A percentile compares a stretch with the other conserved stretches of the same genome.
Conservation (phyloP, 768 basidiomycete species). For the Lactarius sp. region DNA sequence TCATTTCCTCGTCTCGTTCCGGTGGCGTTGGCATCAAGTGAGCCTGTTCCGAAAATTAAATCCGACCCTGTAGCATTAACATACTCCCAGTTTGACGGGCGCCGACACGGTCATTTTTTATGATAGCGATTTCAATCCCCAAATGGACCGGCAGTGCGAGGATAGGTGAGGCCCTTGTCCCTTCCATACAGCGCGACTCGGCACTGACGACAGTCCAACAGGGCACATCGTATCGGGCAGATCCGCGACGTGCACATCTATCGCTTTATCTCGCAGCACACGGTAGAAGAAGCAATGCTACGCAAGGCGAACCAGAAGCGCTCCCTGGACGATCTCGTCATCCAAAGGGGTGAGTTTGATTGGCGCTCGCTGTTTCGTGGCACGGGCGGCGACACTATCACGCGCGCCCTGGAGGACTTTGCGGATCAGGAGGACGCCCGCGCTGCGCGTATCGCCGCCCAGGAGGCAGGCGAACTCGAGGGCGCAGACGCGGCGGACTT, state of each 20-base stretch:
- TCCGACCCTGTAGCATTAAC: slow-evolving; percentile 12
- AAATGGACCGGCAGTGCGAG: slow-evolving; percentile 97
- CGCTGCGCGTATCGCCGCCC: slow-evolving; percentile 72
- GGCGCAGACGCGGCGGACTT: slow-evolving; percentile 83
- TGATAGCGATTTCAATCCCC: slow-evolving; percentile 95
- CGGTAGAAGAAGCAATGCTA: slow-evolving; percentile 95
- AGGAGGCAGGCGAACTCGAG: slow-evolving; percentile 65
- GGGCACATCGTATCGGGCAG: slow-evolving; percentile 98
- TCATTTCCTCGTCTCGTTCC: slow-evolving; percentile 79
- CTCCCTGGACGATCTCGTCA: slow-evolving; percentile 83
- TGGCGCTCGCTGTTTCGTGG: slow-evolving; percentile 83
- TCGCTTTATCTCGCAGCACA: slow-evolving; percentile 83
- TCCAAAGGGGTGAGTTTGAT: slow-evolving; percentile 91
- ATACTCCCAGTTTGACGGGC: slow-evolving; percentile 57
- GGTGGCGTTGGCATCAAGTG: slow-evolving; percentile 95
- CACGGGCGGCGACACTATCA: slow-evolving; percentile 42
- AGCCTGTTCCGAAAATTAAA: slow-evolving; percentile 28
- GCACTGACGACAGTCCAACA: slow-evolving; percentile 30
- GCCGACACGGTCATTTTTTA: slow-evolving; percentile 98
- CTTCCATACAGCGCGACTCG: neutral
- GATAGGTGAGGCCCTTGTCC: slow-evolving; percentile 57
- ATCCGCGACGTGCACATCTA: slow-evolving; percentile 96
- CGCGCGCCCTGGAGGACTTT: slow-evolving; percentile 73
- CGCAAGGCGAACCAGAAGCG: slow-evolving; percentile 98
- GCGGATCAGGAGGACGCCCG: slow-evolving; percentile 86